Base-by-base conservation (phyloP, 306 rosid genomes). In the Cucurbita argyrosperma region DNA sequence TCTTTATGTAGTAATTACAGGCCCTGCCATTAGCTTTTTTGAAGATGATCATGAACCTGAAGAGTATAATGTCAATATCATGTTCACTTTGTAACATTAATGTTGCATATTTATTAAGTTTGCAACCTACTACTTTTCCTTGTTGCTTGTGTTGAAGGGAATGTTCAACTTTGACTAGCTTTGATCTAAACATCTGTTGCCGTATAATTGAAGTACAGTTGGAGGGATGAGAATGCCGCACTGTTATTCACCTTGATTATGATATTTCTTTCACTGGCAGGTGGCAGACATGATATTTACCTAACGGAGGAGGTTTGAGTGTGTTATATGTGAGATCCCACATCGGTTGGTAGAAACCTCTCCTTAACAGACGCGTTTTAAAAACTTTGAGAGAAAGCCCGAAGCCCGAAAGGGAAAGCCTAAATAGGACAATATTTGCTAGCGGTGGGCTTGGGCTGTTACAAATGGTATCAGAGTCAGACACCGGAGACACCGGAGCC, bases 101-200 rank as follows among this genome's bases (percentile, higher is more conserved):
- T 62, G 59, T 78, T 78, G 74, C 85, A 82, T 50, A 74, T 87
- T 88, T 81, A 86, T 86, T 79, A 71, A 84, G 85, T 61, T 19
- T 67, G 72, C 79, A 5, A 74, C 72, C 72, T 46, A 67, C 56
- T 19, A 45, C 39, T 69, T 69, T 69, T 69, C 78, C 82, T 62
- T 45, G 77, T 76, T 80, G 75, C 82, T 76, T 76, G 59, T 42
- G 39, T 71, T 54, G 8, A 64, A 35, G 68, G 77, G 59, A 26
- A 54, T 10, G 38, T 19, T 69, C 26, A 53, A 76, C 62, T 71
- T 57, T 68, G 87, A 79, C 79, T 71, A 51, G 50, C 65, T 56
- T 58, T 71, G 57, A 59, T 15, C 6, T 63, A 79, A 67, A 77
- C 76, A 66, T 76, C 49, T 62, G 14, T 71, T 77, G 86, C 86